phyloP scores from a whole-genome alignment of 2,329 filamentous ascomycete genomes.

The Arachnopeziza araneosa region DNA sequence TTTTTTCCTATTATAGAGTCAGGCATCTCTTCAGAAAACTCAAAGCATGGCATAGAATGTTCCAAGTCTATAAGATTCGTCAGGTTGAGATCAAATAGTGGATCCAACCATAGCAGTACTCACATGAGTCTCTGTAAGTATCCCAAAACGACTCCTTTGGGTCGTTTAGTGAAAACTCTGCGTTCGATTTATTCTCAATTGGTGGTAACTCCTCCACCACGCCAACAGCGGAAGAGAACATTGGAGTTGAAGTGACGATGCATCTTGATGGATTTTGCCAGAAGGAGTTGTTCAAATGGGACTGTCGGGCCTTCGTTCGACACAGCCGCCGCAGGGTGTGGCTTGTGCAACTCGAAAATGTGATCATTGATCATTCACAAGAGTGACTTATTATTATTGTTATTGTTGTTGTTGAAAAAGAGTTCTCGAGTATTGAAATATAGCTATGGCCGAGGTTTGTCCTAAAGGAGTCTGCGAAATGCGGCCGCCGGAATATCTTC shows the following conservation, averaged over 20 bases:
- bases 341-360: conserved; percentile 11
- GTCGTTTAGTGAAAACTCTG: not conserved
- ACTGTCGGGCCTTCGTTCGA: not conserved
- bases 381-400: not conserved
- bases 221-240: not conserved
- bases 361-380: conserved; percentile 20
- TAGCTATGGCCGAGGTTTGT: conserved; percentile 15
- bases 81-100: not conserved
- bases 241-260: not conserved
- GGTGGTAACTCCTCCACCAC: too few relatives aligned
- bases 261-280: not conserved
- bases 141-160: not conserved
- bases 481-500: conserved; percentile 16
- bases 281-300: not conserved
- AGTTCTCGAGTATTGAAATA: not conserved
- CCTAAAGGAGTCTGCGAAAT: conserved; percentile 18
- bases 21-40: not conserved
- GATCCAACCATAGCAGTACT: not conserved
- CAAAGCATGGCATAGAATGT: not conserved
- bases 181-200: not conserved
- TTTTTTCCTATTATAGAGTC: conserved; percentile 19
- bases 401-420: not conserved
- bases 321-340: not conserved
- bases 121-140: not conserved
- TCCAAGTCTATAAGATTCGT: not conserved